Evolutionary conservation across 495 filamentous ascomycete species (phyloP).

Genomic region (Talaromyces ruber): DNA sequence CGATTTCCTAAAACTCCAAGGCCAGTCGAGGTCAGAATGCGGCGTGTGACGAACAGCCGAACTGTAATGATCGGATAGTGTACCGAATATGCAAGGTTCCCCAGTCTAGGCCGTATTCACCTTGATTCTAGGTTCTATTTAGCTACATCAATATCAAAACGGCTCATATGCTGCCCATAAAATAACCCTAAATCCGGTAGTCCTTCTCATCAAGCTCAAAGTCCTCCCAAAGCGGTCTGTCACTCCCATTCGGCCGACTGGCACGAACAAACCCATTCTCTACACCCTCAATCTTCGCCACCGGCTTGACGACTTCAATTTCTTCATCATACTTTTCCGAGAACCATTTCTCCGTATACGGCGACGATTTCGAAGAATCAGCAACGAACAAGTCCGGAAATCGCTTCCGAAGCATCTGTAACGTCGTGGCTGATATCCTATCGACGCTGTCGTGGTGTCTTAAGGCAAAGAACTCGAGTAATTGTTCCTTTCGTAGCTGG

Average conservation of each 20-base stretch:
- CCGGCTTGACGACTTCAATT: constrained; percentile 30
- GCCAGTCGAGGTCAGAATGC: neutral
- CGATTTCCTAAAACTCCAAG: neutral
- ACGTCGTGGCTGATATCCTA: constrained; percentile 56
- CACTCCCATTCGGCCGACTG: constrained; percentile 33
- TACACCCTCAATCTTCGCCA: constrained; percentile 28
- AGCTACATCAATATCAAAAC: neutral
- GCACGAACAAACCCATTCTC: constrained; percentile 31
- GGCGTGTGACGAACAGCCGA: neutral
- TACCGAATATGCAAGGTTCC: neutral
- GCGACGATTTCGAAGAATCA: constrained; percentile 11
- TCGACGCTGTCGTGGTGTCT: constrained; percentile 66
- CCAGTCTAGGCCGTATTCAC: neutral
- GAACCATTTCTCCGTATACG: constrained; percentile 31
- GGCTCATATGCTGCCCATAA: no score
- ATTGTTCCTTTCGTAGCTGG: constrained; percentile 43
- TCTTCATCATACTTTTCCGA: constrained; percentile 30
- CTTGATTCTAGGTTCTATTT: neutral
- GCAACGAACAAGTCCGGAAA: constrained; percentile 30
- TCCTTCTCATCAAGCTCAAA: constrained; percentile 11
- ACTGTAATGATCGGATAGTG: neutral
- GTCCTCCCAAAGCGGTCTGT: constrained; percentile 27
- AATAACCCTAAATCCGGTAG: neutral
- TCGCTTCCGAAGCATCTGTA: constrained; percentile 49
- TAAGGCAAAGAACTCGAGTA: constrained; percentile 53